These are phyloP conservation scores for Fusarium verticillioides DNA, from an alignment of 2,329 filamentous ascomycete genomes.

Conservation along the genomic window DNA sequence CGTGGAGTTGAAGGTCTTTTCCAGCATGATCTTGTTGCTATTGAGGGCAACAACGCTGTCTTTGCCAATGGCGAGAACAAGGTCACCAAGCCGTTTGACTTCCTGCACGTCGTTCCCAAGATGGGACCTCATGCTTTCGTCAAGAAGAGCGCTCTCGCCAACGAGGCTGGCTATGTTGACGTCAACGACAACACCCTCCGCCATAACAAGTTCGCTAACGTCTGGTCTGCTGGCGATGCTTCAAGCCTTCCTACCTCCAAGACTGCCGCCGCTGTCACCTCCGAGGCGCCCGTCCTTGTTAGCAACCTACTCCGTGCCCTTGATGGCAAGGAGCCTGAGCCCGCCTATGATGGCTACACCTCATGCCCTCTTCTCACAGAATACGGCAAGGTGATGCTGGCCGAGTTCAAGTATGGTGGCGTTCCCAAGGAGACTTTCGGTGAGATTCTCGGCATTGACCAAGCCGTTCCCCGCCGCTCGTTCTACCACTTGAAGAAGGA, in stretches of 20 bases:
- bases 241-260: slow-evolving; percentile 69
- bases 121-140: slow-evolving; percentile 67
- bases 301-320: slow-evolving; percentile 57
- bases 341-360: slow-evolving; percentile 65
- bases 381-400: slow-evolving; percentile 71
- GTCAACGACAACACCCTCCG: slow-evolving; percentile 64
- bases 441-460: slow-evolving; percentile 65
- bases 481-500: slow-evolving; percentile 74
- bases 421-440: slow-evolving; percentile 72
- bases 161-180: slow-evolving; percentile 67
- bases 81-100: slow-evolving; percentile 62
- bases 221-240: slow-evolving; percentile 70
- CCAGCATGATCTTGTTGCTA: slow-evolving; percentile 64
- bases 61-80: slow-evolving; percentile 59
- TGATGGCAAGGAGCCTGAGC: slow-evolving; percentile 58
- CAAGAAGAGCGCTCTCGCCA: slow-evolving; percentile 63
- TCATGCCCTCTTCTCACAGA: slow-evolving; percentile 65
- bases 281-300: slow-evolving; percentile 63
- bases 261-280: slow-evolving; percentile 64
- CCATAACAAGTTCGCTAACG: slow-evolving; percentile 65
- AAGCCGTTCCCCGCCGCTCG: slow-evolving; percentile 62
- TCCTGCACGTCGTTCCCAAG: slow-evolving; percentile 68
- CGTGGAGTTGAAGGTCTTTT: slow-evolving; percentile 68
- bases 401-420: slow-evolving; percentile 73
- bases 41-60: slow-evolving; percentile 64